Evolutionary conservation across 225 moss, liverwort and hornwort species (phyloP), one percentile per base, ranked within the genome.

Genomic region (Physcomitrium patens): DNA sequence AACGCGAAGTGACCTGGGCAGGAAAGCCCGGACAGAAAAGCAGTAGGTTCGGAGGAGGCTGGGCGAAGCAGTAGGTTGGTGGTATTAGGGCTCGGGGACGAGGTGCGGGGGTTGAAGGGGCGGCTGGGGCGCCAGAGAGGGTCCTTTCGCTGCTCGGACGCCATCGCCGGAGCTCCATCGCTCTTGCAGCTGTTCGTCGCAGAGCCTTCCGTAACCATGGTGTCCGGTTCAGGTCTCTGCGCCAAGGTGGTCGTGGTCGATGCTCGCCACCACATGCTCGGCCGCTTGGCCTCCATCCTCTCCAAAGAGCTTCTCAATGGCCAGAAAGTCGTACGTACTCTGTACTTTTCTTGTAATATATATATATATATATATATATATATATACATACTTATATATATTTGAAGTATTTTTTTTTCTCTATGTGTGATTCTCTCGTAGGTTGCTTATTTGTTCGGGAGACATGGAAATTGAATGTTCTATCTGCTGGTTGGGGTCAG

Each of bases 221-320:
- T 96, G 83, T 93, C 93, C 57, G 93, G 91, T 64, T 96, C 96
- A 10, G 96, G 91, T 59, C 76, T 86, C 3, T 93, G 93, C 78
- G 92, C 87, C 73, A 96, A 90, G 76, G 80, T 85, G 28, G 92
- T 92, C 50, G 92, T 96, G 72, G 93, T 96, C 48, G 93, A 96
- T 69, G 96, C 93, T 11, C 93, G 96, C 63, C 93, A 93, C 72
- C 96, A 96, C 77, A 96, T 96, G 96, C 90, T 96, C 45, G 96
- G 96, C 59, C 90, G 96, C 44, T 67, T 96, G 75, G 85, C 96
- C 5, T 96, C 96, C 43, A 89, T 92, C 69, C 64, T 96, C 67
- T 92, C 96, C 37, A 96, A 93, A 72, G 96, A 96, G 86, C 84
- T 96, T 8, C 91, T 96, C 57, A 96, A 93, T 81, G 96, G 96